phyloP scores from a whole-genome alignment of 306 rosid species.

The Biancaea sappan region DNA sequence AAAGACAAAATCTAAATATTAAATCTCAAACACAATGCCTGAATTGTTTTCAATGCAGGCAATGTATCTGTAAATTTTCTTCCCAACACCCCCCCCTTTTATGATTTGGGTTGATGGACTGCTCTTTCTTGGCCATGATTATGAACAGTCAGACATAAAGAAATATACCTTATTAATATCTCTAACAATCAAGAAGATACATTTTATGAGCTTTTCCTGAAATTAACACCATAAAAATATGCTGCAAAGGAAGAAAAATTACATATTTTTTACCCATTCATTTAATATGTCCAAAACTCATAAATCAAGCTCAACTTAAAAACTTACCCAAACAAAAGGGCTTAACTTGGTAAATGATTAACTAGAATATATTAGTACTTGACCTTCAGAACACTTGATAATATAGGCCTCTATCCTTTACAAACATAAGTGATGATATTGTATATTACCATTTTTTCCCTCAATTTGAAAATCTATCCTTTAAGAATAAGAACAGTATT shows the following conservation, averaged over 20 bases:
- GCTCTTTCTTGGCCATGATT: not conserved
- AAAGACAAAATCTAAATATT: not conserved
- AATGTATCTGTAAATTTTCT: no score
- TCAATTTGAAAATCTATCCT: not conserved
- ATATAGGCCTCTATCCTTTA: no score
- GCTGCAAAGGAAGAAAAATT: not conserved
- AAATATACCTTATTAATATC: not conserved
- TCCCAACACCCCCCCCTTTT: no score
- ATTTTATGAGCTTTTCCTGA: no score
- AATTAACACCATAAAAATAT: not conserved
- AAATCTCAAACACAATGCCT: not conserved
- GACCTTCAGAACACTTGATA: no score
- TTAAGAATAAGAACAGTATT: not conserved
- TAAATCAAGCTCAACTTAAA: not conserved
- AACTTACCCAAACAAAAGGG: not conserved
- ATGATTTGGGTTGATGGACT: not conserved
- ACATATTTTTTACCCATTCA: not conserved
- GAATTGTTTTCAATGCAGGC: no score
- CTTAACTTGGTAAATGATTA: no score
- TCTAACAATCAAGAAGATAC: not conserved
- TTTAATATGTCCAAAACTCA: not conserved
- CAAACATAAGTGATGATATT: not conserved
- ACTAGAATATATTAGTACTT: no score
- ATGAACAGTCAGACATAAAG: not conserved
- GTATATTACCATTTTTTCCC: not conserved